Conservation (phyloP, 2,329 filamentous ascomycete species). For the Monilinia aucupariae region DNA sequence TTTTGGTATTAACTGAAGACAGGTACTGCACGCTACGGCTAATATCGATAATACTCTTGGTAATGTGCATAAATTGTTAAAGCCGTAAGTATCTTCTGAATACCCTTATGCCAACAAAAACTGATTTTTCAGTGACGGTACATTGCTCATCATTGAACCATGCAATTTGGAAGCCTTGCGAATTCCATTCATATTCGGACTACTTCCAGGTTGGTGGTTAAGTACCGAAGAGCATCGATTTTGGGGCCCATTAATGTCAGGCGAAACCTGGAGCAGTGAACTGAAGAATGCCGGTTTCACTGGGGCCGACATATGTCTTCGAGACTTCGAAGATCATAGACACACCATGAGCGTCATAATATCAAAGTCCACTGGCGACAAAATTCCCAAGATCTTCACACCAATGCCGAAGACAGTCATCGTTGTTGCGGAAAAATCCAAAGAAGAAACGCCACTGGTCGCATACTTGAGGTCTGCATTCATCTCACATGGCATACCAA, state of each 20-base stretch:
- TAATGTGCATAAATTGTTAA: not conserved
- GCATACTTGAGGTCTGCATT: too few species aligned
- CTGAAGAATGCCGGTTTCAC: not conserved
- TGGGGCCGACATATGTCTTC: too few species aligned
- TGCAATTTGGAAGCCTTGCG: not conserved
- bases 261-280: not conserved
- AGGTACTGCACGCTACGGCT: not conserved
- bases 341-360: too few species aligned
- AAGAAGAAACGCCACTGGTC: too few species aligned
- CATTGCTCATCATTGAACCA: not conserved
- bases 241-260: not conserved
- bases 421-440: too few species aligned
- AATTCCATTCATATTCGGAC: slow-evolving; percentile 29
- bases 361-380: too few species aligned
- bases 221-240: slow-evolving; percentile 20
- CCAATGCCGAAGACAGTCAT: too few species aligned
- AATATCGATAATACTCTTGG: not conserved
- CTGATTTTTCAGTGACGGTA: not conserved
- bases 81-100: not conserved
- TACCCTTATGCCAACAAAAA: too few species aligned
- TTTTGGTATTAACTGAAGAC: too few species aligned
- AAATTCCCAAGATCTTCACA: too few species aligned
- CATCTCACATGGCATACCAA: too few species aligned
- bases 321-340: too few species aligned
- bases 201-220: slow-evolving; percentile 39